Percentiles rank a stretch among this genome's conserved stretches.
Conservation (phyloP, 2,329 filamentous ascomycete species). For the Phyllosticta capitalensis region DNA sequence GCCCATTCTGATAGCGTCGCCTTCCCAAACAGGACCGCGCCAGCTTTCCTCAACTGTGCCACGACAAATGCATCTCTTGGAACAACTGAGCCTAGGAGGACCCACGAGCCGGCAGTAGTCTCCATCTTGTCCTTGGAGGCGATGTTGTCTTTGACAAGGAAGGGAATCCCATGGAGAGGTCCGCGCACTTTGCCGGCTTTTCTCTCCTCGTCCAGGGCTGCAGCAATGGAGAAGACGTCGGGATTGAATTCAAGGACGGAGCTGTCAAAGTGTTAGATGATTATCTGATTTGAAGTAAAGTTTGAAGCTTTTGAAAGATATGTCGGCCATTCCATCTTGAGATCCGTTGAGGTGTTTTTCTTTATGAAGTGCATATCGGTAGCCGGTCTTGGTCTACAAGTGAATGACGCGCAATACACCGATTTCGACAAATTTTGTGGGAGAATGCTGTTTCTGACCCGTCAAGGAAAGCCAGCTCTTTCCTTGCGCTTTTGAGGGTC, state of each 20-base stretch:
- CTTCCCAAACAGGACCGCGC: constrained; percentile 62
- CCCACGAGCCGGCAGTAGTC: constrained; percentile 63
- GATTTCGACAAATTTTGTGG: too few species aligned
- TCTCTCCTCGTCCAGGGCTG: constrained; percentile 51
- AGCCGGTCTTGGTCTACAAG: too few species aligned
- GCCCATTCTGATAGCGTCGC: constrained; percentile 66
- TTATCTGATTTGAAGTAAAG: background rate
- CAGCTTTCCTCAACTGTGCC: constrained; percentile 50
- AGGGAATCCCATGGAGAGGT: constrained; percentile 65
- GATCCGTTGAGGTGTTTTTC: too few species aligned
- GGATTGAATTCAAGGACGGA: constrained; percentile 59
- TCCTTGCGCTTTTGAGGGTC: too few species aligned
- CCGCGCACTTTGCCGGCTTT: constrained; percentile 47
- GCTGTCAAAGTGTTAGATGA: constrained; percentile 24
- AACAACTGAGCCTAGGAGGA: constrained; percentile 54
- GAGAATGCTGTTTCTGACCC: too few species aligned
- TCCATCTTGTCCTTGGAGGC: constrained; percentile 56
- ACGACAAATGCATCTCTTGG: constrained; percentile 61
- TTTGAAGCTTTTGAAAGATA: too few species aligned
- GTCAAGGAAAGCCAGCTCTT: too few species aligned
- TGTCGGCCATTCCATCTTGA: too few species aligned
- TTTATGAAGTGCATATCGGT: too few species aligned
- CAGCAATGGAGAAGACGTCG: constrained; percentile 54
- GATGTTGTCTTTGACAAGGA: constrained; percentile 57
- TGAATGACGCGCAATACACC: too few species aligned